These are phyloP conservation scores for Microthlaspi erraticum DNA, from an alignment of 345 rosid genomes.

Conservation along the genomic window DNA sequence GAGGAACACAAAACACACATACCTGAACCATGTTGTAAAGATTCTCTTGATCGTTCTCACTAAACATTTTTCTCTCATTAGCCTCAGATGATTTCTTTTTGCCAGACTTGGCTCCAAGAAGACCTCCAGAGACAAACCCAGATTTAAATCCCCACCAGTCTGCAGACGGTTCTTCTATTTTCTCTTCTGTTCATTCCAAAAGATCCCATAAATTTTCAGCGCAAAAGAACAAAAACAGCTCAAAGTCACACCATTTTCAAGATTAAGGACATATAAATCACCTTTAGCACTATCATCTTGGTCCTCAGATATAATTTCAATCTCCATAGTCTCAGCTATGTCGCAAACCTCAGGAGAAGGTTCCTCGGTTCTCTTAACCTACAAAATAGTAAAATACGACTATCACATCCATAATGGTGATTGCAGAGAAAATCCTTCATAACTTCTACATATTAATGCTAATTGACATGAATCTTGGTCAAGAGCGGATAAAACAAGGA, in stretches of 20 bases:
- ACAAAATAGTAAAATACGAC: constrained; percentile 9
- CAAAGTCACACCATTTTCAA: neutral
- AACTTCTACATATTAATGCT: neutral
- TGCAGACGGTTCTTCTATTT: constrained; percentile 50
- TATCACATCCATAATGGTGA: neutral
- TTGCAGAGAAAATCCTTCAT: neutral
- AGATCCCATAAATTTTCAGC: constrained; percentile 15
- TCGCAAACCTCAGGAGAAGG: constrained; percentile 47
- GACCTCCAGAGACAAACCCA: constrained; percentile 94
- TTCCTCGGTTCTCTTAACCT: constrained; percentile 77
- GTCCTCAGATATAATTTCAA: constrained; percentile 51
- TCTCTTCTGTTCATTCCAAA: constrained; percentile 50
- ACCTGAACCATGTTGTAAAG: constrained; percentile 96
- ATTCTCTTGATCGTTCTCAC: constrained; percentile 97
- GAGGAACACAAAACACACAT: constrained; percentile 20
- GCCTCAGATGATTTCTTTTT: constrained; percentile 52
- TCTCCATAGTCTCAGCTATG: constrained; percentile 46
- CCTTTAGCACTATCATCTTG: constrained; percentile 53
- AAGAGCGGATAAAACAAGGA: neutral
- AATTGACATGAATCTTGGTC: neutral
- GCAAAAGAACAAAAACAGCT: neutral
- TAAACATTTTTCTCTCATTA: constrained; percentile 64
- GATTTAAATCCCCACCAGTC: constrained; percentile 95
- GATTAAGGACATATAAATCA: constrained; percentile 22
- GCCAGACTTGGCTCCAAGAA: constrained; percentile 73